Evolutionary conservation across 345 rosid species (phyloP).

Genomic region (Lepidium africanum): DNA sequence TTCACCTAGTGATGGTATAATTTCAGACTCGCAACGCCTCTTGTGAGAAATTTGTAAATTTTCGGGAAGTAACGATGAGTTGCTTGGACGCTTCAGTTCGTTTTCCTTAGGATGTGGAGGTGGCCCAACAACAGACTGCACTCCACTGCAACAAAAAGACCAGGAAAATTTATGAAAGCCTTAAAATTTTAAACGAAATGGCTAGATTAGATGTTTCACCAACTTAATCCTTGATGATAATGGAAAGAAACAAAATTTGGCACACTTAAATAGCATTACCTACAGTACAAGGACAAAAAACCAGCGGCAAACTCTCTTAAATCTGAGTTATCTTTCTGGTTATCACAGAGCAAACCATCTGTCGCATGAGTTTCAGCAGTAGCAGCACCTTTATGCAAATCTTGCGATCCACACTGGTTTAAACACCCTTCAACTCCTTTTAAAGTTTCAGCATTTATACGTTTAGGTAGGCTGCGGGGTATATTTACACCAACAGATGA

Average conservation of each 20-base stretch:
- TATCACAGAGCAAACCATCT: constrained; percentile 22
- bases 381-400: constrained; percentile 31
- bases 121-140: constrained; percentile 42
- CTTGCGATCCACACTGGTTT: constrained; percentile 29
- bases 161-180: constrained; percentile 4
- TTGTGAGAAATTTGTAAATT: constrained; percentile 43
- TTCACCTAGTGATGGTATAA: constrained; percentile 23
- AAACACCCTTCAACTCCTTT: constrained; percentile 20
- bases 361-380: constrained; percentile 22
- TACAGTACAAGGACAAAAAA: constrained; percentile 85
- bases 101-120: constrained; percentile 37
- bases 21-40: constrained; percentile 34
- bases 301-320: constrained; percentile 65
- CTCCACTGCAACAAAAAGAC: constrained; percentile 42
- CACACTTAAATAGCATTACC: constrained; percentile 38
- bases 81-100: constrained; percentile 47
- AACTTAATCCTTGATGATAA: background rate
- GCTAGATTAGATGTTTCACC: background rate
- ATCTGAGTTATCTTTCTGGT: constrained; percentile 37
- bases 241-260: background rate
- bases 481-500: constrained; percentile 25
- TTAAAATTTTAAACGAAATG: background rate
- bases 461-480: constrained; percentile 17
- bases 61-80: constrained; percentile 33
- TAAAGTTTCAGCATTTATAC: constrained; percentile 16